These are phyloP conservation scores for Glaciozyma antarctica DNA, from an alignment of 768 basidiomycete genomes.

Conservation along the genomic window DNA sequence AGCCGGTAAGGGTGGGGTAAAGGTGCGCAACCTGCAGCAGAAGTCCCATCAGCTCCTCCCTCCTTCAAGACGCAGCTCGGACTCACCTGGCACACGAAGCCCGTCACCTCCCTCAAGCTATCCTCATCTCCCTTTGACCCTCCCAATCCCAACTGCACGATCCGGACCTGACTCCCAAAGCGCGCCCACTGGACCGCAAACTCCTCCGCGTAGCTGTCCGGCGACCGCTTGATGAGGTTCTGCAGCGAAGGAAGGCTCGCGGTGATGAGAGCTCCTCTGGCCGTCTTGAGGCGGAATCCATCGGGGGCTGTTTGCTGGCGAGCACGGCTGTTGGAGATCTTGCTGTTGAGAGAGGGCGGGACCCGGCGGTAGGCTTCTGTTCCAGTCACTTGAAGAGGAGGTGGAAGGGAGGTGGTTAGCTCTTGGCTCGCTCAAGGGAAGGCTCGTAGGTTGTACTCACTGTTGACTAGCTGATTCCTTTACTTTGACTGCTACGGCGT, in stretches of 20 bases:
- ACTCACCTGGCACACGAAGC: constrained; percentile 76
- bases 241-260: constrained; percentile 90
- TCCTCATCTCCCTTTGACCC: constrained; percentile 53
- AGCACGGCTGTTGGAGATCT: not conserved
- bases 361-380: not conserved
- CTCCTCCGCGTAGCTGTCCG: constrained; percentile 80
- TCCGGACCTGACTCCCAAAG: constrained; percentile 75
- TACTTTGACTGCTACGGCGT: too few species aligned
- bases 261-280: constrained; percentile 50
- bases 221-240: constrained; percentile 92
- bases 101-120: constrained; percentile 65
- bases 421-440: too few species aligned
- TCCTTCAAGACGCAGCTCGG: not conserved
- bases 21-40: constrained; percentile 67
- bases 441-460: too few species aligned
- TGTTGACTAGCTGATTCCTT: too few species aligned
- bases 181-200: constrained; percentile 95
- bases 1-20: constrained; percentile 81
- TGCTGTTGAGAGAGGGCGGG: not conserved
- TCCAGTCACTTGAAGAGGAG: not conserved
- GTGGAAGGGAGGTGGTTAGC: not conserved
- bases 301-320: not conserved
- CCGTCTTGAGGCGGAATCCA: constrained; percentile 17
- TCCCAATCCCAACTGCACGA: constrained; percentile 41
- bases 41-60: not conserved